Conservation (phyloP, 2,329 filamentous ascomycete genomes). For the Apiospora saccharicola region DNA sequence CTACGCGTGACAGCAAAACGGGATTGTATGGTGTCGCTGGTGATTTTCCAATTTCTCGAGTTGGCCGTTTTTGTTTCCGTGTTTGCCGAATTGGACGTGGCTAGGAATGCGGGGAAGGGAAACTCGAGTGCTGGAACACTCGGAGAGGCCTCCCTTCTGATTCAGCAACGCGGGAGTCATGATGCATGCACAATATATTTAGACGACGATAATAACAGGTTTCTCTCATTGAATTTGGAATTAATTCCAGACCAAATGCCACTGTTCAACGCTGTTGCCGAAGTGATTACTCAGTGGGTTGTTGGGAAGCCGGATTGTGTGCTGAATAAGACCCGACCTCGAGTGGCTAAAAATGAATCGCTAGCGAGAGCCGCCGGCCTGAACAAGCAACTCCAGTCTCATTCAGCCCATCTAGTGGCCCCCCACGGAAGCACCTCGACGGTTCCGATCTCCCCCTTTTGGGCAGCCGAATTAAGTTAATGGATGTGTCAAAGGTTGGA, state of each 20-base stretch:
- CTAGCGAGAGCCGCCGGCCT: background rate
- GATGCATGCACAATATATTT: background rate
- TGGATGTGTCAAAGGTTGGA: background rate
- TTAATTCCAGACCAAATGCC: too few relatives aligned
- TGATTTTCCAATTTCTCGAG: too few relatives aligned
- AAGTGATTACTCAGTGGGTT: background rate
- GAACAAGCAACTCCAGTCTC: background rate
- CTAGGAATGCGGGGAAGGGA: background rate
- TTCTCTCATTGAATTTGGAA: too few relatives aligned
- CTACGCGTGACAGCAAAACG: too few relatives aligned
- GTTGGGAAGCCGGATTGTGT: background rate
- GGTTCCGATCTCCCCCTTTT: background rate
- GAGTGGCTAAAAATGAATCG: constrained; percentile 9
- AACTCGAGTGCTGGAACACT: too few relatives aligned
- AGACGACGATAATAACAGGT: too few relatives aligned
- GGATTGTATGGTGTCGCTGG: too few relatives aligned
- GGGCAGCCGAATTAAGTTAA: background rate
- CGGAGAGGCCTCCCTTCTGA: too few relatives aligned
- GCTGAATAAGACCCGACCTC: background rate
- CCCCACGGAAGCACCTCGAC: background rate
- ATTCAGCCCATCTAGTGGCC: background rate
- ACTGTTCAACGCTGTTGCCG: too few relatives aligned
- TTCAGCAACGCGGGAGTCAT: background rate
- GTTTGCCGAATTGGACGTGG: background rate
- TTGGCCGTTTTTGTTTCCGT: too few relatives aligned